These are phyloP conservation scores for Ascochyta pisi DNA, from an alignment of 2,329 filamentous ascomycete species.

Conservation along the genomic window DNA sequence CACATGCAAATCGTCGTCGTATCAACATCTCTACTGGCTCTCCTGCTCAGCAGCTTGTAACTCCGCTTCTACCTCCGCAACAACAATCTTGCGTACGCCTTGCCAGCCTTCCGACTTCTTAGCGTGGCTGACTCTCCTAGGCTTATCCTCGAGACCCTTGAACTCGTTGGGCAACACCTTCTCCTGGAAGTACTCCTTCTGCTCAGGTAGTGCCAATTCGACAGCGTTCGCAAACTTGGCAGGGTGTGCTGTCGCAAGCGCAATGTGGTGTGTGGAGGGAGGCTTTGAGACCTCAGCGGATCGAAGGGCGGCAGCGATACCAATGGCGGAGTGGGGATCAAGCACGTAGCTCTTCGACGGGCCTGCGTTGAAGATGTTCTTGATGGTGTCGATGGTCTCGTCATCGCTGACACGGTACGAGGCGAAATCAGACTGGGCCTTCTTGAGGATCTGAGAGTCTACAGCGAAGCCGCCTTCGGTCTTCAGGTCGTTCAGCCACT, in stretches of 20 bases:
- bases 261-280: conserved; percentile 70
- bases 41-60: conserved; percentile 40
- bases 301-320: conserved; percentile 76
- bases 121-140: conserved; percentile 74
- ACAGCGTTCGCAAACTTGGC: conserved; percentile 93
- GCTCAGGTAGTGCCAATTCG: conserved; percentile 74
- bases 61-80: conserved; percentile 69
- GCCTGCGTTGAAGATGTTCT: conserved; percentile 56
- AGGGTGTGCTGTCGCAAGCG: conserved; percentile 91
- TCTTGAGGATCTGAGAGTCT: conserved; percentile 72
- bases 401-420: conserved; percentile 73
- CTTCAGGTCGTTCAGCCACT: conserved; percentile 84
- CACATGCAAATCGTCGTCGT: conserved; percentile 9
- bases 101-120: conserved; percentile 71
- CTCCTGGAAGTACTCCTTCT: conserved; percentile 77
- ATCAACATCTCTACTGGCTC: conserved; percentile 16
- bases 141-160: conserved; percentile 75
- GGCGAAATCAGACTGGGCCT: conserved; percentile 77
- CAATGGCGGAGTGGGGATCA: conserved; percentile 92
- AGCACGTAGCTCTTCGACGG: conserved; percentile 72
- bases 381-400: conserved; percentile 58
- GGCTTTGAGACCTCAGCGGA: conserved; percentile 64
- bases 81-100: conserved; percentile 76
- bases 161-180: conserved; percentile 84
- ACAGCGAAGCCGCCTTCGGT: conserved; percentile 82